Percentiles rank a stretch among this genome's conserved stretches.
These are phyloP conservation scores for Kwoniella sp. DNA, from an alignment of 768 basidiomycete genomes.

Conservation along the genomic window DNA sequence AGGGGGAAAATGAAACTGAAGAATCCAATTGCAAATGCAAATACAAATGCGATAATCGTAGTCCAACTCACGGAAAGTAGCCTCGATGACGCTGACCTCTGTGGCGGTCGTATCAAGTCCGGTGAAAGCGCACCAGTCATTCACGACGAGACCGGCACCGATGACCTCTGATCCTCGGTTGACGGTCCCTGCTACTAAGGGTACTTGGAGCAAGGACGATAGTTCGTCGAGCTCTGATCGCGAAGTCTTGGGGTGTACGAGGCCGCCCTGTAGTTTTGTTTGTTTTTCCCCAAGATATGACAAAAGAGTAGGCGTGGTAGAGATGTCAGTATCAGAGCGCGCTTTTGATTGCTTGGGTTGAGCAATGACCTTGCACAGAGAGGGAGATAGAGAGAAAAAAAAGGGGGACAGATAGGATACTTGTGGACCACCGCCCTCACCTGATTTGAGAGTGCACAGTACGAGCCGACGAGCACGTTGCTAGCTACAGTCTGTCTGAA, in stretches of 20 bases:
- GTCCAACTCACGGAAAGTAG: constrained; percentile 80
- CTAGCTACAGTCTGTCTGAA: constrained; percentile 96
- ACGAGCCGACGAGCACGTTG: constrained; percentile 94
- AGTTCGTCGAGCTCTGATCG: constrained; percentile 97
- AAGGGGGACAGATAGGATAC: too few species aligned
- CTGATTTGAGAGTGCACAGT: constrained; percentile 93
- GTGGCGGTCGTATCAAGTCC: constrained; percentile 99
- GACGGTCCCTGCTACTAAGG: constrained; percentile 94
- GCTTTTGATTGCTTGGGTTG: not conserved
- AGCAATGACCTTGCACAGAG: not conserved
- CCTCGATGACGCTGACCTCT: constrained; percentile 97
- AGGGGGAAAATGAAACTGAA: constrained; percentile 11
- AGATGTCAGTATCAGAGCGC: not conserved
- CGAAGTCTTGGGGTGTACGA: constrained; percentile 97
- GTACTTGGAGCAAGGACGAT: constrained; percentile 88
- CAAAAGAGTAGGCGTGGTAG: not conserved
- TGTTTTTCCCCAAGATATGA: not conserved
- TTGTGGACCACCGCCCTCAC: too few species aligned
- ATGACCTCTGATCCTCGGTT: constrained; percentile 98
- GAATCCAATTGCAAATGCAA: constrained; percentile 7
- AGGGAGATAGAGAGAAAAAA: too few species aligned
- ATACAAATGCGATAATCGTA: too few species aligned
- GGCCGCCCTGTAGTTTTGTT: constrained; percentile 64
- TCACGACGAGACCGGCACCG: constrained; percentile 95
- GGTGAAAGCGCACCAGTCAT: constrained; percentile 99